phyloP scores from a whole-genome alignment of 257 asterid genomes.

The Nicotiana undulata region DNA sequence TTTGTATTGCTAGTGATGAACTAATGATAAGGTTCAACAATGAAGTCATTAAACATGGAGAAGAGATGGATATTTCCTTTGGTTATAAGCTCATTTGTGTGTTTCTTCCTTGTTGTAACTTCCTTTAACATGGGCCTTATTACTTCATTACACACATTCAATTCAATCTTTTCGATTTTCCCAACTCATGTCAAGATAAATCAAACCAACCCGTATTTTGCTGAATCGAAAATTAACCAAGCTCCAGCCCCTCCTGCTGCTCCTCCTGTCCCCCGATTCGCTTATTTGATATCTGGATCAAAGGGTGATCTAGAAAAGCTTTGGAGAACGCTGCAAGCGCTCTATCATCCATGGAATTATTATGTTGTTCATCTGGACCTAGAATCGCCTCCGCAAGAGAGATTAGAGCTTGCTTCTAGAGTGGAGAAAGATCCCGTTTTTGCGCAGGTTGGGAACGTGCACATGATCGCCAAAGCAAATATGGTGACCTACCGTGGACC shows the following conservation, averaged over 20 bases:
- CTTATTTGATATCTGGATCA: constrained; percentile 81
- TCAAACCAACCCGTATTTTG: constrained; percentile 28
- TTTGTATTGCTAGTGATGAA: constrained; percentile 6
- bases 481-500: constrained; percentile 96
- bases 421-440: constrained; percentile 49
- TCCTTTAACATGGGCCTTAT: constrained; percentile 61
- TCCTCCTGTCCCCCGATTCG: constrained; percentile 68
- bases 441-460: constrained; percentile 57
- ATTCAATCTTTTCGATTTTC: constrained; percentile 50
- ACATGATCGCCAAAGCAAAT: constrained; percentile 64
- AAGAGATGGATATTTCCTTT: constrained; percentile 77
- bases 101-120: constrained; percentile 56
- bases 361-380: constrained; percentile 85
- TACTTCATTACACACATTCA: constrained; percentile 47
- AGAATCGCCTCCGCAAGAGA: constrained; percentile 73
- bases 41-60: constrained; percentile 60
- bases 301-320: constrained; percentile 78
- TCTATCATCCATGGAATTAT: constrained; percentile 88
- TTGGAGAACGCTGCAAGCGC: constrained; percentile 74
- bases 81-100: constrained; percentile 49
- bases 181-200: constrained; percentile 36
- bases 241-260: constrained; percentile 46
- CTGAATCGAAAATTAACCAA: constrained; percentile 32
- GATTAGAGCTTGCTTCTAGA: constrained; percentile 54
- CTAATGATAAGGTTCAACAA: constrained; percentile 38